Base-by-base conservation (phyloP, 495 filamentous ascomycete genomes). In the Parathielavia appendiculata region DNA sequence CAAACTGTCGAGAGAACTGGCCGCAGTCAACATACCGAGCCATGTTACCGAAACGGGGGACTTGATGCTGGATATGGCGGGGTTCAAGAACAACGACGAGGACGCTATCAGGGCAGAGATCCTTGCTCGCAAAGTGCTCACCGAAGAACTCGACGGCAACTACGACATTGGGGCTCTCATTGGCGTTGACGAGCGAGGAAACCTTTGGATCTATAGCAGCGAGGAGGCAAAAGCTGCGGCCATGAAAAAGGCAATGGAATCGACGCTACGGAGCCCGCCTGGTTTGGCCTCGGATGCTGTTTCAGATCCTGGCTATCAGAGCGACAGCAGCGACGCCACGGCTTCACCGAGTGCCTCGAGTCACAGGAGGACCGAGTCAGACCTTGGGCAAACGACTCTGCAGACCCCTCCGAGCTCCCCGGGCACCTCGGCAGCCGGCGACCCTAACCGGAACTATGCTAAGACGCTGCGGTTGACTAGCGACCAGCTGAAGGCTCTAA, bases 201-300 rank as follows among this genome's bases (percentile, higher is more conserved):
- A 99, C 66, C 76, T 99, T 11, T 97, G 93, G 95, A 97, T 97
- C 54, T 99, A 97, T 73, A 93, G 89, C 70, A 96, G 91, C 62
- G 91, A 96, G 68, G 95, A 97, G 64, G 91, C 95, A 23, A 97
- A 97, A 66, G 88, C 91, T 65, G 79, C 76, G 13, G 80, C 80
- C n/a, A 76, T 76, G 73, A 75, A 81, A 62, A 72, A 70, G 56
- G 69, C 72, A 0, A 72, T 80, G 48, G 66, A 65, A 23, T 68
- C 75, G 8, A 64, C 71, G n/a, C 56, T 81, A 34, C 71, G 83
- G 5, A 76, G 75, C 26, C 61, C 71, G 1, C 76, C 78, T 16
- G 72, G 79, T 17, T 58, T 83, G 17, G 73, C 84, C 49, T 83
- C 78, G 53, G 91, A 95, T 66, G 88, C 91, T 16, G 81, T 85